A percentile compares a stretch with the other conserved stretches of the same genome.
Evolutionary conservation across 768 basidiomycete genomes (phyloP).

Genomic region (Phallus indusiatus): DNA sequence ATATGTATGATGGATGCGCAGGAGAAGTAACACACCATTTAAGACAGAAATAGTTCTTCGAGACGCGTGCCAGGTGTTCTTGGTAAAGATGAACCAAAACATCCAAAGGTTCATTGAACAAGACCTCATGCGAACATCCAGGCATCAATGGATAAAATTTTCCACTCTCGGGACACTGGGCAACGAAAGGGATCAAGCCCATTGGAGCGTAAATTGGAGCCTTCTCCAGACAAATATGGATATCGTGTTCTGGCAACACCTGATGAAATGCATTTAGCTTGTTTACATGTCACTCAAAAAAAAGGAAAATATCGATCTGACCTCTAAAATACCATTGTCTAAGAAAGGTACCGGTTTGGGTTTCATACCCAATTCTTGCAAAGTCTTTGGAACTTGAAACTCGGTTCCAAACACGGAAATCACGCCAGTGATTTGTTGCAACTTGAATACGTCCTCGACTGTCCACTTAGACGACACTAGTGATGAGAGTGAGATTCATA

Average conservation of each 20-base stretch:
- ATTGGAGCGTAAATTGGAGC: not conserved
- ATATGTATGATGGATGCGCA: not conserved
- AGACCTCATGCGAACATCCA: not conserved
- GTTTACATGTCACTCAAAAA: not conserved
- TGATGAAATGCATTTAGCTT: not conserved
- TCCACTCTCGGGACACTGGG: not conserved
- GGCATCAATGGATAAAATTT: not conserved
- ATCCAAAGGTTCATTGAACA: not conserved
- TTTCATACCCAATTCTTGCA: not conserved
- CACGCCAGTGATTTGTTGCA: too few species aligned
- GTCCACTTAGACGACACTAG: too few species aligned
- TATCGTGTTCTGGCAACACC: not conserved
- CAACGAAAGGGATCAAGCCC: not conserved
- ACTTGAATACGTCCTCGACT: too few species aligned
- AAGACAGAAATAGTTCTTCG: not conserved
- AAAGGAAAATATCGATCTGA: too few species aligned
- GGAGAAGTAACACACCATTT: not conserved
- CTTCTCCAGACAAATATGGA: not conserved
- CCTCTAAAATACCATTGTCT: not conserved
- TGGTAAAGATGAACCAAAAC: not conserved
- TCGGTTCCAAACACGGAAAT: too few species aligned
- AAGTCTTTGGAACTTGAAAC: not conserved
- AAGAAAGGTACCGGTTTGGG: not conserved
- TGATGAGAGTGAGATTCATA: too few species aligned
- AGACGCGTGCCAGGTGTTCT: not conserved